Conservation (phyloP, 805 yeast genomes). For the Starmerella vaccinii region DNA sequence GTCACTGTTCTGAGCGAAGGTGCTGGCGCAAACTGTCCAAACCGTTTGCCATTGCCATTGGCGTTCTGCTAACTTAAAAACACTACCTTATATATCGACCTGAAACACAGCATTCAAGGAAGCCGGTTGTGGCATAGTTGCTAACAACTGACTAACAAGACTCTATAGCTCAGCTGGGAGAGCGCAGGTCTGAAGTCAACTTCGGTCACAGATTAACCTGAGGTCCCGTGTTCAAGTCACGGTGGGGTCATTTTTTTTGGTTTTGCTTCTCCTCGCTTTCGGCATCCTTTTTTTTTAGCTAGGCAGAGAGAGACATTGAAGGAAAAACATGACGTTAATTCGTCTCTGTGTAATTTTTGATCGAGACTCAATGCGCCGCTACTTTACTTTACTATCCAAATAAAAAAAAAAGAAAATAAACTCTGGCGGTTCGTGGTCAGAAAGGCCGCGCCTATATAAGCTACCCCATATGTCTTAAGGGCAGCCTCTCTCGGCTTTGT, state of each 20-base stretch:
- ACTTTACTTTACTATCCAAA: no score
- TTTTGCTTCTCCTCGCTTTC: neutral
- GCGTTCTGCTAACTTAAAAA: no score
- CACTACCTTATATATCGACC: neutral
- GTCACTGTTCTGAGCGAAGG: no score
- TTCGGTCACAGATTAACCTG: neutral
- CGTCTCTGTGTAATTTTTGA: no score
- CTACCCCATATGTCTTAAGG: constrained; percentile 1
- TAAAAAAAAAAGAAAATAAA: no score
- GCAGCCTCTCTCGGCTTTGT: neutral
- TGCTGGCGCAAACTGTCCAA: no score
- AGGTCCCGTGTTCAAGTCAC: constrained; percentile 11
- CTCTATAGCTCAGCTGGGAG: constrained; percentile 10
- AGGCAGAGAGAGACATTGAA: no score
- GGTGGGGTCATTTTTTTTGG: constrained; percentile 5
- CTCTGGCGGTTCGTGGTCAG: no score
- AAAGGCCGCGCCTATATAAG: neutral
- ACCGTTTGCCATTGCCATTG: no score
- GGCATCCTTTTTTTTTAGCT: no score
- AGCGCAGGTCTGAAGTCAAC: constrained; percentile 9
- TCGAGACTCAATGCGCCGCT: no score
- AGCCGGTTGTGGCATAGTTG: constrained; percentile 1
- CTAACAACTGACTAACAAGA: neutral
- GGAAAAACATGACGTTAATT: no score
- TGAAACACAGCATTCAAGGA: neutral